phyloP scores from a whole-genome alignment of 2,329 filamentous ascomycete genomes.

The Colletotrichum acutatum region DNA sequence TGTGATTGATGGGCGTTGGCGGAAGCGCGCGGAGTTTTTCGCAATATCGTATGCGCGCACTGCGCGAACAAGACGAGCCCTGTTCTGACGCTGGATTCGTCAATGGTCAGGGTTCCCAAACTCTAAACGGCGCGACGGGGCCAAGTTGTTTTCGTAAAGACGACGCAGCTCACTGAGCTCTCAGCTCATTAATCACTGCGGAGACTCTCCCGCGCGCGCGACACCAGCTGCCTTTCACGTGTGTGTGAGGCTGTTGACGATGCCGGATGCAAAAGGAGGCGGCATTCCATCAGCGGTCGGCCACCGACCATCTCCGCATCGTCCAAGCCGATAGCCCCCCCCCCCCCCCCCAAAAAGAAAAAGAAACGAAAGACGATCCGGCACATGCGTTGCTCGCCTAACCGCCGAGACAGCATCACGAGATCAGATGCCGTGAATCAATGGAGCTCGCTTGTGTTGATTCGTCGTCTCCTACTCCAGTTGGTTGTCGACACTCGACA shows the following conservation, averaged over 20 bases:
- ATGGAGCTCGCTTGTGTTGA: conserved; percentile 5
- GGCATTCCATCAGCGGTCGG: neutral
- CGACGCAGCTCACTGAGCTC: neutral
- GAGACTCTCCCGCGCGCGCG: neutral
- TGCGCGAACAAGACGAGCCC: neutral
- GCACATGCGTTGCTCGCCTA: conserved; percentile 15
- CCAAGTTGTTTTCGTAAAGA: neutral
- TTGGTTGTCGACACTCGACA: conserved; percentile 13
- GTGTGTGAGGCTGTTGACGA: neutral
- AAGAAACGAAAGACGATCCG: neutral
- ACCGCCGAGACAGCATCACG: conserved; percentile 29
- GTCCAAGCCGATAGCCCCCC: neutral
- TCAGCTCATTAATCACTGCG: neutral
- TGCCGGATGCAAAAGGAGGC: neutral
- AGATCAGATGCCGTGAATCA: conserved; percentile 14
- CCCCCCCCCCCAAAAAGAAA: too few species aligned
- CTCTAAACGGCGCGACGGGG: conserved; percentile 19
- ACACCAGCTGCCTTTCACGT: neutral
- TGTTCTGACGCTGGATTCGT: neutral
- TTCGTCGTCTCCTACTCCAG: neutral
- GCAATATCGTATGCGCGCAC: neutral
- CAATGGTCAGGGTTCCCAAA: conserved; percentile 9
- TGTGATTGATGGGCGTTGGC: neutral
- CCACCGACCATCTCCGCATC: neutral
- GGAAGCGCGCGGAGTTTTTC: conserved; percentile 12